Evolutionary conservation across 2,329 filamentous ascomycete genomes (phyloP).

Genomic region (Phialophora chinensis): DNA sequence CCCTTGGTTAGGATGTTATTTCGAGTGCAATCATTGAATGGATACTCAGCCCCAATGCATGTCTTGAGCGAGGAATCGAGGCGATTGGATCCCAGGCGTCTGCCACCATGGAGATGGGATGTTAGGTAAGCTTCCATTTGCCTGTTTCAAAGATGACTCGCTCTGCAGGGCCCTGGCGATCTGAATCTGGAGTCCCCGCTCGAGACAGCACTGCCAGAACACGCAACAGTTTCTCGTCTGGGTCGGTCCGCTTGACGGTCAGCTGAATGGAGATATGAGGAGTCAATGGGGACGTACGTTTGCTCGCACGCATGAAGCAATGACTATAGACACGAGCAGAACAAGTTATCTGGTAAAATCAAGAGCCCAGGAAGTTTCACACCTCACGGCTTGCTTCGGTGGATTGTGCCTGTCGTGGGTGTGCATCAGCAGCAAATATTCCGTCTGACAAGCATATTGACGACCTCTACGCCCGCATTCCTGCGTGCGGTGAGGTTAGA

Average conservation of each 20-base stretch:
- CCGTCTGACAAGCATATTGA: not conserved
- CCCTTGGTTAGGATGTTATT: not conserved
- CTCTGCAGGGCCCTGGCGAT: not conserved
- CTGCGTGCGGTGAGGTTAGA: too few species aligned
- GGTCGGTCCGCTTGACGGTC: not conserved
- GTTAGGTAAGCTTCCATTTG: constrained; percentile 1
- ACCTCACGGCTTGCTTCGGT: not conserved
- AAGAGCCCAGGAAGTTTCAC: not conserved
- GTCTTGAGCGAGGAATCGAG: not conserved
- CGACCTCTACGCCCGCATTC: too few species aligned
- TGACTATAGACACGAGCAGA: not conserved
- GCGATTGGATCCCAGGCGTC: not conserved
- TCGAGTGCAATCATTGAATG: not conserved
- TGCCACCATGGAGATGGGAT: not conserved
- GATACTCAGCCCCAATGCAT: not conserved
- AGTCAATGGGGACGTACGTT: not conserved
- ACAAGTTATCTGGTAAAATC: not conserved
- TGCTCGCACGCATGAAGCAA: not conserved
- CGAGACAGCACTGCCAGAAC: not conserved
- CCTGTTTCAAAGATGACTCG: not conserved
- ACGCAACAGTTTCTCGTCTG: not conserved
- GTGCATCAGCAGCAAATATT: too few species aligned
- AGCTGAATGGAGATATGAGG: not conserved
- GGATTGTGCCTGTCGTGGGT: too few species aligned
- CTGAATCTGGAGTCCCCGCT: not conserved